These are phyloP conservation scores for Botrytis elliptica DNA, from an alignment of 2,329 filamentous ascomycete genomes.

Conservation along the genomic window DNA sequence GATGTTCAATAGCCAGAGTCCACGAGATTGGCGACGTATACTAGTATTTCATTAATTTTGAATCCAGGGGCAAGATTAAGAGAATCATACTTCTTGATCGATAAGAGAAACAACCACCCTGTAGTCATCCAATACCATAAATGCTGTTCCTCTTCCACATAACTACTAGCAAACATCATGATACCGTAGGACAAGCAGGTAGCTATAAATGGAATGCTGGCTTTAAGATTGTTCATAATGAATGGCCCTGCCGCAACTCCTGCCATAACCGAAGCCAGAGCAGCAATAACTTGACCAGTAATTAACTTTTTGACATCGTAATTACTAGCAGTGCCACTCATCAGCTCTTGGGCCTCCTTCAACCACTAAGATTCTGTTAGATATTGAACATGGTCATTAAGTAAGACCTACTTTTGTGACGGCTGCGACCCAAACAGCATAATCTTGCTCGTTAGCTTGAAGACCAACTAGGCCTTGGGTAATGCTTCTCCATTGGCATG, in stretches of 20 bases:
- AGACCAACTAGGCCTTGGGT: conserved; percentile 29
- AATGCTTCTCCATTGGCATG: conserved; percentile 65
- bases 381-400: not conserved
- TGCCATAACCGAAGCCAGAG: conserved; percentile 39
- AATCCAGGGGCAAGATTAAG: not conserved
- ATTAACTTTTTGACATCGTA: conserved; percentile 71
- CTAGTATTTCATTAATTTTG: conserved; percentile 26
- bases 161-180: conserved; percentile 98
- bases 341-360: conserved; percentile 60
- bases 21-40: conserved; percentile 26
- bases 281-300: conserved; percentile 45
- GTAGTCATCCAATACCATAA: conserved; percentile 94
- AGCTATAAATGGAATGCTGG: conserved; percentile 47
- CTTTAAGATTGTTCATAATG: conserved; percentile 39
- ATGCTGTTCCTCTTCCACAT: conserved; percentile 96
- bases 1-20: conserved; percentile 25
- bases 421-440: conserved; percentile 45
- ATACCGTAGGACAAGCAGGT: conserved; percentile 65
- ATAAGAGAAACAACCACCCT: conserved; percentile 62
- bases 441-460: conserved; percentile 33
- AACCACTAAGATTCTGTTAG: conserved; percentile 41
- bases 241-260: conserved; percentile 44
- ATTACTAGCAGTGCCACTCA: conserved; percentile 90
- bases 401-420: conserved; percentile 44
- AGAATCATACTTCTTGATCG: conserved; percentile 43